Percentiles rank a stretch among this genome's conserved stretches.
These are phyloP conservation scores for Maudiozyma serrabonitensis DNA, from an alignment of 805 yeast species.

Conservation along the genomic window DNA sequence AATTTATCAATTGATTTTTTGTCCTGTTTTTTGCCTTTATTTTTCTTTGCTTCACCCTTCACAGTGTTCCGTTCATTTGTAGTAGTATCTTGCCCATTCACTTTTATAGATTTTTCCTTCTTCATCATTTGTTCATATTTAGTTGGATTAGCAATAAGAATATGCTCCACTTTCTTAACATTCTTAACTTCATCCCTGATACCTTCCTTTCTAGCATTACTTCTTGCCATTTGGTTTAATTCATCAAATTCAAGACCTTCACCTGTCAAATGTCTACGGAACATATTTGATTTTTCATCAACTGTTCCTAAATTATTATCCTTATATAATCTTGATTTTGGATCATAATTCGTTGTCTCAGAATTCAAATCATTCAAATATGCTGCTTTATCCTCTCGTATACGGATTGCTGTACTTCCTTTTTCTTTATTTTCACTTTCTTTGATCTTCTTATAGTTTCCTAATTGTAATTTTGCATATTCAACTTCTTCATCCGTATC, in stretches of 20 bases:
- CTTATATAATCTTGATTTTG: constrained; percentile 38
- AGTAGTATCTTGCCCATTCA: not conserved
- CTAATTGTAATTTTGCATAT: constrained; percentile 32
- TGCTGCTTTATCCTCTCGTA: constrained; percentile 69
- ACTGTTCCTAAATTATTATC: constrained; percentile 27
- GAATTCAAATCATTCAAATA: constrained; percentile 45
- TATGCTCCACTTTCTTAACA: constrained; percentile 21
- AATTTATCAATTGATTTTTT: constrained; percentile 11
- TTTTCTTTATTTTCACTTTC: constrained; percentile 11
- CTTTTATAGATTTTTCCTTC: not conserved
- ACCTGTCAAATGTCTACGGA: constrained; percentile 45
- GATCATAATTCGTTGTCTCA: constrained; percentile 41
- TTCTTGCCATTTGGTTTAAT: constrained; percentile 43
- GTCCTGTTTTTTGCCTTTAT: constrained; percentile 17
- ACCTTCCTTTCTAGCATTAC: constrained; percentile 26
- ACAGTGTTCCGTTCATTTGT: not conserved
- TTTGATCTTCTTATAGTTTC: constrained; percentile 12
- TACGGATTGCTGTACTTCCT: constrained; percentile 36
- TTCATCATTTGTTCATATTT: constrained; percentile 22
- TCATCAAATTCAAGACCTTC: constrained; percentile 47
- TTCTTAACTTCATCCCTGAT: constrained; percentile 20
- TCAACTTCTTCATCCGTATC: constrained; percentile 39
- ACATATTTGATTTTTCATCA: constrained; percentile 36
- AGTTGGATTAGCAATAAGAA: constrained; percentile 30
- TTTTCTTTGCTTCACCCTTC: constrained; percentile 10